Conservation (phyloP, 2,329 filamentous ascomycete species). For the Nannizziopsis barbatae region DNA sequence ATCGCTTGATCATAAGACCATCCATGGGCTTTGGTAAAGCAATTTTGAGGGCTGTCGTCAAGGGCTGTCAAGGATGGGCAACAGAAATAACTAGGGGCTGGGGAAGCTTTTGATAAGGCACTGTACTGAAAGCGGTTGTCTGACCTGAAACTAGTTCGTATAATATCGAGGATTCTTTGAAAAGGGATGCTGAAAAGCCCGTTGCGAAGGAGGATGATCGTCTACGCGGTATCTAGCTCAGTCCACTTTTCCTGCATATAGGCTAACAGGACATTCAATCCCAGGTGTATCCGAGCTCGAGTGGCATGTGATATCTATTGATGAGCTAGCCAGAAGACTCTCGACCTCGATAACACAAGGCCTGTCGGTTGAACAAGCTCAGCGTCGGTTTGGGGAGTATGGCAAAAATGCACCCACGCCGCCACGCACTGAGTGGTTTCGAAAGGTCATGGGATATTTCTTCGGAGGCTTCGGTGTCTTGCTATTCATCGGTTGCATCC, state of each 20-base stretch:
- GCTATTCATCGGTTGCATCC: slow-evolving; percentile 54
- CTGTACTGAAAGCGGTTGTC: background rate
- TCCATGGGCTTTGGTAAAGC: too few species aligned
- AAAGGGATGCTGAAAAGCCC: slow-evolving; percentile 1
- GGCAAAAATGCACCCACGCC: slow-evolving; percentile 57
- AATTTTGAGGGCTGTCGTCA: too few species aligned
- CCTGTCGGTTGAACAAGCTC: slow-evolving; percentile 49
- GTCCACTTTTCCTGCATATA: background rate
- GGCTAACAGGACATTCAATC: slow-evolving; percentile 1
- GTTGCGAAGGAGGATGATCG: background rate
- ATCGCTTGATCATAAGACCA: too few species aligned
- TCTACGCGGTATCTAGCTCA: background rate
- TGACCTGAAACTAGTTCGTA: slow-evolving; percentile 12
- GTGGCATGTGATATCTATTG: slow-evolving; percentile 52
- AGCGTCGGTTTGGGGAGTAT: slow-evolving; percentile 46
- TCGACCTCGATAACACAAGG: slow-evolving; percentile 47
- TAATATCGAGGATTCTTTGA: slow-evolving; percentile 14
- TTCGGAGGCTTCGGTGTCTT: slow-evolving; percentile 68
- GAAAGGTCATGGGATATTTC: slow-evolving; percentile 55
- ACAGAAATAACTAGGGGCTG: too few species aligned
- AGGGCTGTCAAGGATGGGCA: too few species aligned
- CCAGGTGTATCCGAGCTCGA: slow-evolving; percentile 51
- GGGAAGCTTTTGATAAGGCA: too few species aligned
- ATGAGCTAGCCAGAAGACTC: slow-evolving; percentile 51
- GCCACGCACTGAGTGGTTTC: slow-evolving; percentile 50